Evolutionary conservation across 345 rosid genomes (phyloP).

Genomic region (Heritiera fomes): DNA sequence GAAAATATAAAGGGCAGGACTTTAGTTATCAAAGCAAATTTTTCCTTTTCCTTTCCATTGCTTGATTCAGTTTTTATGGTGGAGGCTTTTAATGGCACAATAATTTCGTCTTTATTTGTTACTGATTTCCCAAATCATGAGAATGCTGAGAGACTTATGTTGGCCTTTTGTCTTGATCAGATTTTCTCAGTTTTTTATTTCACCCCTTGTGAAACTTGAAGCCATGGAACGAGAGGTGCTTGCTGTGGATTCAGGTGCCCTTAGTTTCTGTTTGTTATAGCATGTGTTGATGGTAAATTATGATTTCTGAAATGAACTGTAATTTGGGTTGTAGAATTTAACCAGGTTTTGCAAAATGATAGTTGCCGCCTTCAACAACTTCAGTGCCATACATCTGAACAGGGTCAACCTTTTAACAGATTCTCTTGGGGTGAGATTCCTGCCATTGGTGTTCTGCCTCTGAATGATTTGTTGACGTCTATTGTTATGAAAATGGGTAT

Average conservation of each 20-base stretch:
- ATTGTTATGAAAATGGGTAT: conserved; percentile 17
- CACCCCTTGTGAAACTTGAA: conserved; percentile 91
- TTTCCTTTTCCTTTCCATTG: conserved; percentile 4
- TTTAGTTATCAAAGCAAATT: conserved; percentile 1
- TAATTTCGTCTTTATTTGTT: conserved; percentile 5
- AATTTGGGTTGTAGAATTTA: conserved; percentile 62
- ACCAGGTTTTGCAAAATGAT: conserved; percentile 94
- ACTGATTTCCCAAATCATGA: not conserved
- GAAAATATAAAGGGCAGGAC: conserved; percentile 7
- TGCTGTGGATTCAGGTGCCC: conserved; percentile 92
- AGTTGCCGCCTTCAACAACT: conserved; percentile 90
- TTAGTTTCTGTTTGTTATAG: too few species aligned
- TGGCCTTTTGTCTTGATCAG: conserved; percentile 45
- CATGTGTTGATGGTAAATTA: too few species aligned
- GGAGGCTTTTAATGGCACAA: not conserved
- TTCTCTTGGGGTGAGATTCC: conserved; percentile 84
- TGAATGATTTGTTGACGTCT: conserved; percentile 20
- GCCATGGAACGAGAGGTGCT: conserved; percentile 98
- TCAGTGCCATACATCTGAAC: conserved; percentile 78
- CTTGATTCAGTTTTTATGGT: not conserved
- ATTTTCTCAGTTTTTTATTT: conserved; percentile 95
- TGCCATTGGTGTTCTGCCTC: conserved; percentile 18
- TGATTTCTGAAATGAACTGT: conserved; percentile 12
- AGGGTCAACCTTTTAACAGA: conserved; percentile 73
- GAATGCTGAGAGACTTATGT: conserved; percentile 24